phyloP scores from a whole-genome alignment of 371 early-diverging fungal genomes.

The Cokeromyces recurvatus region DNA sequence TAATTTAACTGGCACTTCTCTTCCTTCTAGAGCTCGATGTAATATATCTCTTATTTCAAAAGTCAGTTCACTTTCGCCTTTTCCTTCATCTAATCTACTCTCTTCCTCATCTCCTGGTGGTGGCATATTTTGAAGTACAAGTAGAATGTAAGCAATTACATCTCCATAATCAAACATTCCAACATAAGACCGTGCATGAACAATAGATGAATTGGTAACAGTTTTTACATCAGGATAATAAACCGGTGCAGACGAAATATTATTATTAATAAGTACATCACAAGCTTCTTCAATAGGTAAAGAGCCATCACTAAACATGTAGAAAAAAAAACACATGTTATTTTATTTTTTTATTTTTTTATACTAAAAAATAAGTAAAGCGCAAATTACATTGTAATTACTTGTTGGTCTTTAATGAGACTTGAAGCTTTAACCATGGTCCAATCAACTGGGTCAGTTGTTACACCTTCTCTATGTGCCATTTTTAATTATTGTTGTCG shows the following conservation, averaged over 20 bases:
- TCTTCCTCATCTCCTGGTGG: neutral
- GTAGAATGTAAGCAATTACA: conserved; percentile 46
- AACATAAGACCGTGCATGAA: conserved; percentile 41
- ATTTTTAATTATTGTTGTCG: conserved; percentile 4
- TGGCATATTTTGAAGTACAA: conserved; percentile 22
- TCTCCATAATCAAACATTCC: conserved; percentile 91
- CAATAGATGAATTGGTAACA: conserved; percentile 8
- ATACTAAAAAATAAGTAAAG: no score
- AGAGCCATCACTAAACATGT: conserved; percentile 33
- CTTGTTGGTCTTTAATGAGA: conserved; percentile 48
- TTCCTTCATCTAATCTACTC: neutral
- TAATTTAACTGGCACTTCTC: conserved; percentile 60
- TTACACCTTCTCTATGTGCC: conserved; percentile 56
- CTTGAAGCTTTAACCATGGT: conserved; percentile 50
- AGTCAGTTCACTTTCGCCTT: conserved; percentile 7
- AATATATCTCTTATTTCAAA: conserved; percentile 58
- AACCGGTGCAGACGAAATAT: conserved; percentile 73
- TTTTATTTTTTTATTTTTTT: neutral
- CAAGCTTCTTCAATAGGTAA: conserved; percentile 49
- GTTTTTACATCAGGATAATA: conserved; percentile 41
- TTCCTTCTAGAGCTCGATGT: conserved; percentile 47
- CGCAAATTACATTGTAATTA: conserved; percentile 55
- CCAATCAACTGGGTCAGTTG: conserved; percentile 54
- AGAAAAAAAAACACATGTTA: neutral
- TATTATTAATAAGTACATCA: conserved; percentile 34